Conservation (phyloP, 306 rosid species). For the Prunus padus region DNA sequence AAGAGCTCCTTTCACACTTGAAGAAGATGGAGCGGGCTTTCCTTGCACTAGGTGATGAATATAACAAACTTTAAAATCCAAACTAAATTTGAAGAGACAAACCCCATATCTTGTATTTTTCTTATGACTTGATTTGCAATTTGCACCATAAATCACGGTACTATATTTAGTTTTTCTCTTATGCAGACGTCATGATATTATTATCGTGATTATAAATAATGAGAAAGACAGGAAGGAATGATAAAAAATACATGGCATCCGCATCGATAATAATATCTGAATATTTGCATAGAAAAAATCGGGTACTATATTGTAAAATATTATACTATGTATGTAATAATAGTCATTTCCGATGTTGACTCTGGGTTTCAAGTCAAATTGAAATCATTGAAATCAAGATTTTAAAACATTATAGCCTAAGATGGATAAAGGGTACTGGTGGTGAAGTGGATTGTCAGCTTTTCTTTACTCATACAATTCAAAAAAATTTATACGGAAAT, state of each 20-base stretch:
- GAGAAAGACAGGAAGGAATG: rapidly evolving
- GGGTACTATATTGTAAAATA: too few species aligned
- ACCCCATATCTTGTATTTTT: constrained; percentile 23
- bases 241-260: too few species aligned
- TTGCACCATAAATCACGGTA: background rate
- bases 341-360: background rate
- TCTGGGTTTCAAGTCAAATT: constrained; percentile 2
- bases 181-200: too few species aligned
- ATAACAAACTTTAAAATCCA: too few species aligned
- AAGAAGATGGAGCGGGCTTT: background rate
- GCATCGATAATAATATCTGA: too few species aligned
- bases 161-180: too few species aligned
- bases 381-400: background rate
- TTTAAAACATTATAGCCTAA: background rate
- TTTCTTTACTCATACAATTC: background rate
- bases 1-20: constrained; percentile 47
- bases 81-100: too few species aligned
- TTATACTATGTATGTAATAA: too few species aligned
- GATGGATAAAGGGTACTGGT: background rate
- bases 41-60: background rate
- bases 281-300: too few species aligned
- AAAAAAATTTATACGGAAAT: background rate
- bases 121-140: constrained; percentile 14
- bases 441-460: background rate
- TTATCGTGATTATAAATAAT: too few species aligned